These are phyloP conservation scores for Pythium phragmitis DNA, from an alignment of 352 stramenopile species.

Conservation along the genomic window DNA sequence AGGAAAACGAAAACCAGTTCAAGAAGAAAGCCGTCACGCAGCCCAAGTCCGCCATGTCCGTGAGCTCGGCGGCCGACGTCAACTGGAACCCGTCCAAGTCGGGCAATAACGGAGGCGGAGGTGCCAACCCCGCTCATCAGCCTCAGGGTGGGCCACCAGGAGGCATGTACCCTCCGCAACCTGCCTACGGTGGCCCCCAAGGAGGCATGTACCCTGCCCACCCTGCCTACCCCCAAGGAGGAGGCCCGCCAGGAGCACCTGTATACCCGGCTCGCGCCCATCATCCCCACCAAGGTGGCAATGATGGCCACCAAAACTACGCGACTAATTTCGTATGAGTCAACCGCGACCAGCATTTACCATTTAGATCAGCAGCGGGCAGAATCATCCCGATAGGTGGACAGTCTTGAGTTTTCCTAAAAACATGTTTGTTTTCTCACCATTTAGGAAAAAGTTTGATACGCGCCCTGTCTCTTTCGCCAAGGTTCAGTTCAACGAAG, in stretches of 20 bases:
- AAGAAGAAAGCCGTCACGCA: conserved; percentile 22
- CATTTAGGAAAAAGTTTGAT: neutral
- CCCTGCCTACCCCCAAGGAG: neutral
- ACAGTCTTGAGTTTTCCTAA: neutral
- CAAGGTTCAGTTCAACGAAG: conserved; percentile 10
- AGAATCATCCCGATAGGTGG: neutral
- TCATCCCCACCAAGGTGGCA: conserved; percentile 13
- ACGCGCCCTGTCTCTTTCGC: conserved; percentile 4
- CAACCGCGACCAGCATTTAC: too few relatives aligned
- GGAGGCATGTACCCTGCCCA: neutral
- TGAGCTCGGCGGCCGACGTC: conserved; percentile 18
- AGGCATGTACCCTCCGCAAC: neutral
- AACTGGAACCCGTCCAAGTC: conserved; percentile 21
- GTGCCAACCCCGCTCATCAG: neutral
- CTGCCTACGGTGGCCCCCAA: neutral
- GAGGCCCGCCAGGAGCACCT: neutral
- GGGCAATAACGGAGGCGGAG: conserved; percentile 1
- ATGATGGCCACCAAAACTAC: conserved; percentile 16
- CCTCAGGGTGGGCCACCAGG: neutral
- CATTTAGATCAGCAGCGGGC: too few relatives aligned
- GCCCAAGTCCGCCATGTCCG: conserved; percentile 27
- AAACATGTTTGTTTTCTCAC: neutral
- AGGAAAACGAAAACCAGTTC: conserved; percentile 19
- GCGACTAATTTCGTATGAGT: conserved; percentile 29
- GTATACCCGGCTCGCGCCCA: neutral